Evolutionary conservation across 371 early-diverging fungal species (phyloP), one percentile per base, ranked within the genome.

Genomic region (Mortierella polycephala): DNA sequence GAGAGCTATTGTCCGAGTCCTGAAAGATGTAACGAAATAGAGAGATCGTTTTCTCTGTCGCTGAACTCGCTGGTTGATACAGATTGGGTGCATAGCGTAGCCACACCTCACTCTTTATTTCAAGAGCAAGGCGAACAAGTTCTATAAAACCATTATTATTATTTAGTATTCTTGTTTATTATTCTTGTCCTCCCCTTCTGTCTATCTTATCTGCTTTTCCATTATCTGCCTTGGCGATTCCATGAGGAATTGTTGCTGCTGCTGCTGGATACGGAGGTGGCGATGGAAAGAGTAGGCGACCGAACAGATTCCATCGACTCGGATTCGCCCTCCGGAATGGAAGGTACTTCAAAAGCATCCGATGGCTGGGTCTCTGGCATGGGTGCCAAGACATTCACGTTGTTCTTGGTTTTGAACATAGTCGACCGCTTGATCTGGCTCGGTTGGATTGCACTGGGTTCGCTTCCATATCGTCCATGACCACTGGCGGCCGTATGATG

Each of bases 401-500:
- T 56, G 41, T 44, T 60, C 62, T 63, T 62, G 46, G 64, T 14
- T 40, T 70, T 70, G 44, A 51, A 13, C 52, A 52, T 42, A 54
- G 56, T 57, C 18, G 69, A 57, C 39, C 75, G 61, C 47, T 67
- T 46, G 44, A 56, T 57, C 13, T 58, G 50, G 8, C 46, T 41
- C 6, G 47, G 23, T 40, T 63, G 57, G 11, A 45, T 18, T 7
- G 76, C 70, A 23, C 55, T 66, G 5, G 71, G 64, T 18, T 76
- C 77, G 41, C 71, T 71, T 0, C 63, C 77, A 45, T 71, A 76
- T 9, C 77, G 77, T 16, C 67, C 71, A 54, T 76, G 77, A 16
- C 68, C 42, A 11, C 63, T 44, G 8, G 49, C 44, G 16, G 23
- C 60, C 14, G 30, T 44, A 20, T 61, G 61, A 3, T 51, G 14